These are phyloP conservation scores for Biscogniauxia mediterranea DNA, from an alignment of 2,329 filamentous ascomycete species.

Conservation along the genomic window DNA sequence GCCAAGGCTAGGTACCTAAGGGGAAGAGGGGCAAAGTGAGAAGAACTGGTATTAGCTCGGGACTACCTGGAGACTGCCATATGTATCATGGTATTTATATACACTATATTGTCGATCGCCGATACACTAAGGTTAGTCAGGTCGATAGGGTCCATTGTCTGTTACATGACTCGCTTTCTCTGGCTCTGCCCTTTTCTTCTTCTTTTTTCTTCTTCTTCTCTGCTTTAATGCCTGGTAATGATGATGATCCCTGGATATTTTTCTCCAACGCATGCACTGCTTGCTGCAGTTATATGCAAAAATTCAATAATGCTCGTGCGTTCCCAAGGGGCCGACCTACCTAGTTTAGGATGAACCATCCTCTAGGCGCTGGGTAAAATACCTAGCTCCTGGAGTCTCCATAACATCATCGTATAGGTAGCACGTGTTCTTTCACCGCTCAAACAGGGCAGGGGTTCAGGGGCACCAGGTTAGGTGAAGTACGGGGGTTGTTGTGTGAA, in stretches of 20 bases:
- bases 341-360: neutral
- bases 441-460: neutral
- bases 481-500: neutral
- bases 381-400: neutral
- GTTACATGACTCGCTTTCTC: neutral
- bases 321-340: neutral
- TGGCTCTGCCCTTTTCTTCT: neutral
- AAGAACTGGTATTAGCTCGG: no score
- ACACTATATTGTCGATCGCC: no score
- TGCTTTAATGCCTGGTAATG: neutral
- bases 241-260: neutral
- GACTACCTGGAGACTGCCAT: no score
- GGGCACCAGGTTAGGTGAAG: neutral
- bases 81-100: no score
- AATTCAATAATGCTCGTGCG: neutral
- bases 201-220: no score
- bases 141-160: no score
- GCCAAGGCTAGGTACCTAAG: no score
- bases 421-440: neutral
- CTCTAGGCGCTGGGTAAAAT: neutral
- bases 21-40: no score
- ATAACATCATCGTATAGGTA: neutral
- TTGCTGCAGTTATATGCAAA: neutral
- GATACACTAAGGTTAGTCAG: no score
- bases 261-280: neutral